Evolutionary conservation across 441 rosid genomes (phyloP), one percentile per base, ranked within the genome.

Genomic region (Pelargonium australe): DNA sequence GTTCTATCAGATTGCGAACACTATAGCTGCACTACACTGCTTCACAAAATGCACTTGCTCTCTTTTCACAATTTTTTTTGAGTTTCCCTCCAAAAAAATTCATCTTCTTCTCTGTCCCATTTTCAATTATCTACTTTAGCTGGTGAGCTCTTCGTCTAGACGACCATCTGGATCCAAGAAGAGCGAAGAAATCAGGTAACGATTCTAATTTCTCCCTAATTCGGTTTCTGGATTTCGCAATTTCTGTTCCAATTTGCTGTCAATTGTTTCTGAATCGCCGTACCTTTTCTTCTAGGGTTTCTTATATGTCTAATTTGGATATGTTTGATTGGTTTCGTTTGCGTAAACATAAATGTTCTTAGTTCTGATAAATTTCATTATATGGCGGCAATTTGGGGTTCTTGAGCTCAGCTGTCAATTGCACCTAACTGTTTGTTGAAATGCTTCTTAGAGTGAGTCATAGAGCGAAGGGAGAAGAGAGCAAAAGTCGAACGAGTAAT

Each of bases 11-110:
- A 1, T 25, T 25, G 2, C 31, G 3, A 25, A 25, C 31, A 44
- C 49, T 44, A 13, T 45, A 45, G 4, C n/a, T 45, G n/a, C 53
- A 45, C 7, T 49, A 6, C 17, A 49, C 57, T 49, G 57, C 57
- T 49, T 5, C 57, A 49, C 57, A 40, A 40, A 40, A 6, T 40
- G 44, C 44, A 6, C 44, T 40, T 40, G 44, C 44, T 8, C 10
- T 40, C 44, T 40, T 40, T 40, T 49, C 57, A 49, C 14, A 49
- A 49, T 20, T 20, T 5, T 16, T 57, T 57, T 57, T 57, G 11
- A 57, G 23, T 57, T 57, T 57, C 62, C 62, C 62, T 57, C 62
- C 62, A 57, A 31, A 31, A 31, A 31, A 25, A 25, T 55, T 14
- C 7, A 16, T 57, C 10, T 57, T 7, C 7, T 6, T 55, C 2